Conservation (phyloP, 441 rosid species). For the Populus tomentosa region DNA sequence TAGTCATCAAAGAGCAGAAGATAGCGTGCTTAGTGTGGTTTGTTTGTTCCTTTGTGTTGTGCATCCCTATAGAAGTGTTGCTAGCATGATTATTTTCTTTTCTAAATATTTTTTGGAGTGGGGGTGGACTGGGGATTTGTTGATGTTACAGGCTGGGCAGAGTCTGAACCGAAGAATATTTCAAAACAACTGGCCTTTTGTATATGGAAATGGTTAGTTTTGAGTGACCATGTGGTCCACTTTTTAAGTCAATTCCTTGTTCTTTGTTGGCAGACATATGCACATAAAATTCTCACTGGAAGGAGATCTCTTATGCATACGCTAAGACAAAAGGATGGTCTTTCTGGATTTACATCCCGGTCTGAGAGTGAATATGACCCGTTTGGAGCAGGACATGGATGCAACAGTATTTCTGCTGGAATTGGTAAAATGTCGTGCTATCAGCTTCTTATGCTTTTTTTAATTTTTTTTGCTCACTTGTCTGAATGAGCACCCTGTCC, state of each 20-base stretch:
- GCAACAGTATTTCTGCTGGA: constrained; percentile 91
- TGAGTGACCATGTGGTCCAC: neutral
- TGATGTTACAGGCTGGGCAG: neutral
- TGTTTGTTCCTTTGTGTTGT: neutral
- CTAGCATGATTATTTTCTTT: neutral
- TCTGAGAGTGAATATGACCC: constrained; percentile 81
- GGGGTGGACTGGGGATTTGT: neutral
- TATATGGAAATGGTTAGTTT: neutral
- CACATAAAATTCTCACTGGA: constrained; percentile 84
- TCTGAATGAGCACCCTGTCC: neutral
- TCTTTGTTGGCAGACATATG: constrained; percentile 59
- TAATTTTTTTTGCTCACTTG: neutral
- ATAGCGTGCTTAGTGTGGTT: neutral
- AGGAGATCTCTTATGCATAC: constrained; percentile 68
- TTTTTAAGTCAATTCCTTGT: constrained; percentile 1
- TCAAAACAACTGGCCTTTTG: neutral
- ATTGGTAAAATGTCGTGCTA: constrained; percentile 51
- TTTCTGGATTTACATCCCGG: constrained; percentile 57
- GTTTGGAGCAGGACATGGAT: constrained; percentile 87
- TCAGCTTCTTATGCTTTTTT: neutral
- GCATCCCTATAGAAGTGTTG: neutral
- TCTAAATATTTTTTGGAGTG: neutral
- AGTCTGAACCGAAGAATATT: neutral
- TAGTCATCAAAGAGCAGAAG: neutral
- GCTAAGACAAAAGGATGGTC: constrained; percentile 56